Base-by-base conservation (phyloP, 164 flowering plant species). In the Magnolia changhungtana region DNA sequence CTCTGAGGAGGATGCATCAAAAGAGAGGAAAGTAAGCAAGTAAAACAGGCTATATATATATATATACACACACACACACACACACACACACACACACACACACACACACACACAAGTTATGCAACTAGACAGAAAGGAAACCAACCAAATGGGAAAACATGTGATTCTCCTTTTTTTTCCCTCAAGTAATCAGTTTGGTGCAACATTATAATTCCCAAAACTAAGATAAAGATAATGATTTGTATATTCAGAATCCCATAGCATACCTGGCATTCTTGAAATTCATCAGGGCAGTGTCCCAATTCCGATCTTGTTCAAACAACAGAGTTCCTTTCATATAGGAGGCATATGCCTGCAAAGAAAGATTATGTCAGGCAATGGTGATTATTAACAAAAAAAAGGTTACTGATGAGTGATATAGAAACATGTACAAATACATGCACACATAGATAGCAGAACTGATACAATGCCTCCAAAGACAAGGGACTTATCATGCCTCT, bases 291-390 rank as follows among this genome's bases (percentile, higher is more conserved):
- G 99, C 99, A 64, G 86, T 82, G 45, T 94, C 96, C 99, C 99
- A 96, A 77, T 87, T 90, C 82, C 87, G 85, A 82, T 96, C 99
- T 85, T 91, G 95, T 74, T 94, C 99, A 87, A 96, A 92, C 80
- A 96, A 83, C 78, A 96, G 80, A 78, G 50, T 89, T 66, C 98
- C 99, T 80, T 91, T 91, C 97, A 96, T 92, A 79, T 88, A 96
- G 51, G 97, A 88, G 16, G 98, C 96, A 87, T 96, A 96, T 11
- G 97, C 99, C 99, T 96, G 87, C 79, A 76, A 29, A 81, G 8
- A 14, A 24, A 72, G 37, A 58, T 31, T 49, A 50, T 64, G 63
- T 27, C 27, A 58, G 23, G 66, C 18, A 2, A 19, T 24, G 16
- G 5, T 24, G 14, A n/a, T 20, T 72, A 16, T 29, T 14, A 37